A percentile compares a stretch with the other conserved stretches of the same genome.
phyloP scores from a whole-genome alignment of 2,329 filamentous ascomycete species.

The Septoria petroselini region DNA sequence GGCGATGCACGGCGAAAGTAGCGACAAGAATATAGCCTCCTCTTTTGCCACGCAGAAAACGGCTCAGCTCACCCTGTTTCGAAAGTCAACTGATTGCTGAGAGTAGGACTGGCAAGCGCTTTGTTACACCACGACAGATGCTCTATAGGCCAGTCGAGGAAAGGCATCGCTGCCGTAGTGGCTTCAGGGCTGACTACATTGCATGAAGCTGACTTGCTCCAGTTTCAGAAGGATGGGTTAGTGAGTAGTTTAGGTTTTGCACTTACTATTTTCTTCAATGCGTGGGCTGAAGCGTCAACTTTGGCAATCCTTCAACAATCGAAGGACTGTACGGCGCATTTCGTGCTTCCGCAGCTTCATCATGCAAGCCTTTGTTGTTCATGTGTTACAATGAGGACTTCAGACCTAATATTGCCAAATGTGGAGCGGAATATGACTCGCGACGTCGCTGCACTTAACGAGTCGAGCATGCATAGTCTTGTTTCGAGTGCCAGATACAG shows the following conservation, averaged over 20 bases:
- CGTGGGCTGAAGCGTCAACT: background rate
- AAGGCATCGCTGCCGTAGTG: background rate
- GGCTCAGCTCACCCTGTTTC: background rate
- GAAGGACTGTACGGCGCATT: background rate
- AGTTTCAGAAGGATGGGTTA: constrained; percentile 3
- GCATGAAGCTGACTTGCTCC: constrained; percentile 11
- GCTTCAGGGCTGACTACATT: background rate
- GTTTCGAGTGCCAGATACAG: background rate
- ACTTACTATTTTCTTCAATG: background rate
- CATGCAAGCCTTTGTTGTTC: background rate
- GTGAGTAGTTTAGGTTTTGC: background rate
- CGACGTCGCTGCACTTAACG: too few species aligned
- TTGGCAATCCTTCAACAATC: background rate
- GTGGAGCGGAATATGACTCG: too few species aligned
- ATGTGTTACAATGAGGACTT: too few species aligned
- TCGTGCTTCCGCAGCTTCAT: background rate
- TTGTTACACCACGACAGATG: background rate
- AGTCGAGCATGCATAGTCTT: constrained; percentile 1
- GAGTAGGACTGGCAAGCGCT: background rate
- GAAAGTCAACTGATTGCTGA: background rate
- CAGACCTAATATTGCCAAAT: too few species aligned
- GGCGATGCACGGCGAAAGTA: background rate
- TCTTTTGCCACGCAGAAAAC: background rate
- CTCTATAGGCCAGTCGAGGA: background rate
- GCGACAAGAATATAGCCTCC: background rate